A percentile compares a stretch with the other conserved stretches of the same genome.
Evolutionary conservation across 2,329 filamentous ascomycete species (phyloP).

Genomic region (Penicillium fuscoglaucum): DNA sequence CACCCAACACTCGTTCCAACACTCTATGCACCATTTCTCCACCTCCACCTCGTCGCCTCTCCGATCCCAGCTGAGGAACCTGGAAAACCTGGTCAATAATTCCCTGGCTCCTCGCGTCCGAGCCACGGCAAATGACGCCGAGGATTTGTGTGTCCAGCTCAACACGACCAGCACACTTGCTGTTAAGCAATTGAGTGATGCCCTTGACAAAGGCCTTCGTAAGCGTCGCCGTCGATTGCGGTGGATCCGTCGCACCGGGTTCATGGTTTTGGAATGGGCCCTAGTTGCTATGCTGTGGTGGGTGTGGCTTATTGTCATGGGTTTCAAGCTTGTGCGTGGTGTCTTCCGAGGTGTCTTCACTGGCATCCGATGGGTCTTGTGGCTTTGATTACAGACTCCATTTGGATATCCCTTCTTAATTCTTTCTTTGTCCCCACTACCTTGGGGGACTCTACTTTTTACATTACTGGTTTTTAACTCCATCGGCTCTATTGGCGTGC

Average conservation of each 20-base stretch:
- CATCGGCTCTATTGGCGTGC: slow-evolving; percentile 11
- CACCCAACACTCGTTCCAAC: slow-evolving; percentile 46
- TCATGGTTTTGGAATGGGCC: slow-evolving; percentile 82
- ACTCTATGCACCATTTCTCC: slow-evolving; percentile 49
- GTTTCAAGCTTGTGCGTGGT: slow-evolving; percentile 66
- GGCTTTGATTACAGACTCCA: slow-evolving; percentile 56
- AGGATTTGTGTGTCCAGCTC: slow-evolving; percentile 73
- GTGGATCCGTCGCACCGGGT: slow-evolving; percentile 73
- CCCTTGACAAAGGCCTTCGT: slow-evolving; percentile 67
- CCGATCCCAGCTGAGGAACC: slow-evolving; percentile 43
- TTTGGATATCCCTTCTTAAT: not conserved
- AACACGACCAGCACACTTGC: slow-evolving; percentile 74
- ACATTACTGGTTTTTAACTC: slow-evolving; percentile 4
- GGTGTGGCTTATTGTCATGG: slow-evolving; percentile 84
- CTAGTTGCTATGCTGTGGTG: slow-evolving; percentile 91
- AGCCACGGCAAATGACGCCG: slow-evolving; percentile 72
- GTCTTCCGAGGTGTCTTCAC: slow-evolving; percentile 60
- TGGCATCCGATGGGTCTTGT: slow-evolving; percentile 77
- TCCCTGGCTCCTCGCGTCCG: slow-evolving; percentile 62
- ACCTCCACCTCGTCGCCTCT: slow-evolving; percentile 48
- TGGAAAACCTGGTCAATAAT: slow-evolving; percentile 50
- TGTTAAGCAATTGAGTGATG: slow-evolving; percentile 77
- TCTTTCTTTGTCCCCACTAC: not conserved
- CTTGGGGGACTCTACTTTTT: not conserved
- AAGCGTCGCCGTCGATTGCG: slow-evolving; percentile 72